phyloP scores from a whole-genome alignment of 208 protist species.

The Crithidia expoeki region DNA sequence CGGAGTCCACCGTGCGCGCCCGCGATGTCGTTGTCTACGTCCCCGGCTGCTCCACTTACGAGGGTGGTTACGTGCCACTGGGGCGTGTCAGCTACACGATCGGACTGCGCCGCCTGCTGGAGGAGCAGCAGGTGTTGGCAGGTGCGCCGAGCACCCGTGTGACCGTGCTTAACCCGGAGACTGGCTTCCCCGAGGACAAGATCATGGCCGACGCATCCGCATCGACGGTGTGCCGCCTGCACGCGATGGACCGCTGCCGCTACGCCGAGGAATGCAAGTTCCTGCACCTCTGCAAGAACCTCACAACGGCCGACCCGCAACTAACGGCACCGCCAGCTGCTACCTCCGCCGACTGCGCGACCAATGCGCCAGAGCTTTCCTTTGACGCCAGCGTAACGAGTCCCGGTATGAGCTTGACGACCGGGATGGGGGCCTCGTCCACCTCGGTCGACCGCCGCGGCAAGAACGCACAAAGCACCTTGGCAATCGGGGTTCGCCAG shows the following conservation, averaged over 20 bases:
- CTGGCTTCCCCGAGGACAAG: slow-evolving; percentile 31
- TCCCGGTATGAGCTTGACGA: slow-evolving; percentile 12
- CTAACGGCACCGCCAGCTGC: slow-evolving; percentile 27
- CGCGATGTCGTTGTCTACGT: slow-evolving; percentile 44
- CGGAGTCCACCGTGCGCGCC: slow-evolving; percentile 6
- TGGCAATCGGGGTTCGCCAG: slow-evolving; percentile 1
- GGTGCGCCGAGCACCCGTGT: slow-evolving; percentile 4
- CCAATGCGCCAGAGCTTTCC: slow-evolving; percentile 6
- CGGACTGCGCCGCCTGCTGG: slow-evolving; percentile 58
- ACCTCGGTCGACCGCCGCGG: slow-evolving; percentile 5
- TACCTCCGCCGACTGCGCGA: slow-evolving; percentile 12
- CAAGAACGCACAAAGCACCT: slow-evolving; percentile 12
- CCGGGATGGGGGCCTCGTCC: not conserved
- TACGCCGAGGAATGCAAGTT: slow-evolving; percentile 89
- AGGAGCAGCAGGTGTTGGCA: slow-evolving; percentile 29
- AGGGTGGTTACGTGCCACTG: slow-evolving; percentile 49
- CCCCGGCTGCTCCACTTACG: slow-evolving; percentile 34
- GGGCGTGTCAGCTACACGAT: slow-evolving; percentile 64
- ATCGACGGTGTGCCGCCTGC: slow-evolving; percentile 65
- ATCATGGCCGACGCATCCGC: slow-evolving; percentile 38
- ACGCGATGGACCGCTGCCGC: slow-evolving; percentile 75
- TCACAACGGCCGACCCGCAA: slow-evolving; percentile 37
- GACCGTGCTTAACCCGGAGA: slow-evolving; percentile 19
- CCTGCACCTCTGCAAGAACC: slow-evolving; percentile 80
- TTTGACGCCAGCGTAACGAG: slow-evolving; percentile 20